Base-by-base conservation (phyloP, 1,284 basidiomycete genomes). In the Ceratorhiza oryzae-sativae region DNA sequence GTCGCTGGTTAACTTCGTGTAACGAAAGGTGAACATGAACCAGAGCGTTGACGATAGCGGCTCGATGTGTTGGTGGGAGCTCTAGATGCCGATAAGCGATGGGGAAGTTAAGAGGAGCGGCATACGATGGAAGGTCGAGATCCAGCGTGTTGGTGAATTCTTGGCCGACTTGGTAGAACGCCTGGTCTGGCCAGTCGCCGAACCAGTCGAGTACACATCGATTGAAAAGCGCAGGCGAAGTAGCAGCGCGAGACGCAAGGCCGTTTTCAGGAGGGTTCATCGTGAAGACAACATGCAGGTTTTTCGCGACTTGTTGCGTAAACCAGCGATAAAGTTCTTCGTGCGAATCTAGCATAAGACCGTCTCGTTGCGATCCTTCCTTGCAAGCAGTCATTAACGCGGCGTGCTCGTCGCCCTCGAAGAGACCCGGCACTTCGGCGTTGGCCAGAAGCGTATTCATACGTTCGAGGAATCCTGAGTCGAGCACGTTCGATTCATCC, bases 371-470 rank as follows among this genome's bases (percentile, higher is more conserved):
- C 18, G 96, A 97, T 0, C 97, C 97, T 82, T 99, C 97, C 80
- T 98, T 98, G 82, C 97, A 97, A 1, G 96, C 95, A 2, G 95
- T 98, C 93, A 99, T 98, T 71, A 99, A 84, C 42, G 95, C 92
- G 15, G 95, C 89, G 79, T 98, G 92, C 79, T 99, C 97, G 78
- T 99, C 97, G 13, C 96, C 96, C 81, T 98, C 96, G 78, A 99
- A 99, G 13, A 99, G 86, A 79, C 98, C 97, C 0, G 97, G 97
- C 18, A 99, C 97, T 81, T 99, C 97, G n/a, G 97, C 97, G 78
- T 99, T 99, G 46, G 97, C 98, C 13, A 99, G 87, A 3, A 99
- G 87, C 0, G 96, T 99, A 81, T 99, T 99, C 95, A 99, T 98
- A 39, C 97, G 89, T 80, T 99, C 97, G 74, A 99, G 83, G 85